Conservation (phyloP, 2,329 filamentous ascomycete species). For the Ilyonectria mors-panacis region DNA sequence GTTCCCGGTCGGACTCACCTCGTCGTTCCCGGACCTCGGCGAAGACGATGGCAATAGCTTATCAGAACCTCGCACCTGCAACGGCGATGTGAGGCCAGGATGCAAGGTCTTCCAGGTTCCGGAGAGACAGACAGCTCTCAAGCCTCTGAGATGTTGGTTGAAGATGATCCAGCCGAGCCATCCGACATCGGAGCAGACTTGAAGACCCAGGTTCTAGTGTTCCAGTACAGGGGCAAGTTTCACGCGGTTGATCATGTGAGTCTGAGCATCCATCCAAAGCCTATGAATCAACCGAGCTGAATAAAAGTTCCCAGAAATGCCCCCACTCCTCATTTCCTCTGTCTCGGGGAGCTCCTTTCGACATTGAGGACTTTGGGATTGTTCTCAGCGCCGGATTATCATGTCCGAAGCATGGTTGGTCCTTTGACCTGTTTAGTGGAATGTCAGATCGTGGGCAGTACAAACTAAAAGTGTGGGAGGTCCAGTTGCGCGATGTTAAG, state of each 20-base stretch:
- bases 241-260: constrained; percentile 79
- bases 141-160: constrained; percentile 55
- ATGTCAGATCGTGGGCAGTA: constrained; percentile 74
- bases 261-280: constrained; percentile 8
- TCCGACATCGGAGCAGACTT: constrained; percentile 55
- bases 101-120: constrained; percentile 73
- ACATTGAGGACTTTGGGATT: constrained; percentile 81
- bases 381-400: constrained; percentile 73
- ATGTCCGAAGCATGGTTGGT: constrained; percentile 80
- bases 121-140: constrained; percentile 54
- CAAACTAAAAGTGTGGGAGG: constrained; percentile 74
- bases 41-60: constrained; percentile 55
- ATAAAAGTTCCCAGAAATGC: constrained; percentile 64
- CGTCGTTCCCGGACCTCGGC: constrained; percentile 69
- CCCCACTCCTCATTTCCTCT: constrained; percentile 78
- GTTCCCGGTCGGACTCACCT: constrained; percentile 69
- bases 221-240: constrained; percentile 74
- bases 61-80: constrained; percentile 56
- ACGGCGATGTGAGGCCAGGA: constrained; percentile 59
- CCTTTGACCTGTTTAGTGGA: constrained; percentile 77
- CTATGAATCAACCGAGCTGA: not conserved
- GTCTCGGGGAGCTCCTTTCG: constrained; percentile 73
- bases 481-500: constrained; percentile 63
- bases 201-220: constrained; percentile 75
- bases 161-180: constrained; percentile 48